Evolutionary conservation across 768 basidiomycete species (phyloP).

Genomic region (Pleurotus pulmonarius): DNA sequence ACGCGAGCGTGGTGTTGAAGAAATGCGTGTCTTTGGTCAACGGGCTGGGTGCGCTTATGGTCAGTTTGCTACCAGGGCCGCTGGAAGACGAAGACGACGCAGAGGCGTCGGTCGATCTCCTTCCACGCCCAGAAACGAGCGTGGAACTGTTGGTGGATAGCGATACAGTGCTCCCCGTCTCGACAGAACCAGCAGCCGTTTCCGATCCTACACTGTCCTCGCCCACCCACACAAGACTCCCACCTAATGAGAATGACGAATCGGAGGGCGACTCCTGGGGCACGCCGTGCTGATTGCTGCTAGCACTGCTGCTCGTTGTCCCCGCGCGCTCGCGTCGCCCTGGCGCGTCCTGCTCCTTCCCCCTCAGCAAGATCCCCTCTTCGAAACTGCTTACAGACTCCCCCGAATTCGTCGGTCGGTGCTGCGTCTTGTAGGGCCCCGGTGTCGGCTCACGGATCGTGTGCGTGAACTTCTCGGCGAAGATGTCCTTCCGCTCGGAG

Average conservation of each 20-base stretch:
- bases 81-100: constrained; percentile 54
- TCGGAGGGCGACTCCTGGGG: constrained; percentile 61
- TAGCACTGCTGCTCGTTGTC: constrained; percentile 32
- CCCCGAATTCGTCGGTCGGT: constrained; percentile 49
- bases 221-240: constrained; percentile 82
- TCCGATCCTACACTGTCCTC: constrained; percentile 58
- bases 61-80: constrained; percentile 34
- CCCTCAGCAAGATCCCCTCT: constrained; percentile 52
- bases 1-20: constrained; percentile 81
- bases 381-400: constrained; percentile 72
- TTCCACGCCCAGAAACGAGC: constrained; percentile 39
- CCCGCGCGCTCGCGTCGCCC: constrained; percentile 27
- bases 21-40: constrained; percentile 89
- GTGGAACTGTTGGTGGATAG: constrained; percentile 38
- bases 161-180: constrained; percentile 30
- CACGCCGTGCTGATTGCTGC: constrained; percentile 21
- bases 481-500: constrained; percentile 89
- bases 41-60: constrained; percentile 42
- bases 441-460: constrained; percentile 22
- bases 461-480: constrained; percentile 73
- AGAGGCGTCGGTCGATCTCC: constrained; percentile 71
- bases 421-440: constrained; percentile 22
- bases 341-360: constrained; percentile 7
- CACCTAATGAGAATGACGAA: constrained; percentile 72
- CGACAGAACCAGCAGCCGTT: constrained; percentile 40